phyloP scores from a whole-genome alignment of 2,329 filamentous ascomycete species.

The Aspergillus alliaceus region DNA sequence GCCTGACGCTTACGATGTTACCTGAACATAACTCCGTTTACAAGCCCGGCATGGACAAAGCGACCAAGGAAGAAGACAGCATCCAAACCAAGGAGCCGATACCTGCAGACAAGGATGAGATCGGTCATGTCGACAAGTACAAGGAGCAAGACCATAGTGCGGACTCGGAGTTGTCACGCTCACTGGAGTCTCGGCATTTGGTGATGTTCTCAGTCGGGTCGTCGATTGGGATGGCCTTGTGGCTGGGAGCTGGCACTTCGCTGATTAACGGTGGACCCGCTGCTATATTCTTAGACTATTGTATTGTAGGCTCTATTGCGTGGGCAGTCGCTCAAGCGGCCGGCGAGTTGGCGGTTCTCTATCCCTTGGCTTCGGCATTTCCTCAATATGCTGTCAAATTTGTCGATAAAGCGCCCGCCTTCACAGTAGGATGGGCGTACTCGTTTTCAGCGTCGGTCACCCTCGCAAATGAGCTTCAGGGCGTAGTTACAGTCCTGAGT shows the following conservation, averaged over 20 bases:
- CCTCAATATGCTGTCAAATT: constrained; percentile 49
- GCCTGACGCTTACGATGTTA: background rate
- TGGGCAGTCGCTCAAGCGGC: constrained; percentile 48
- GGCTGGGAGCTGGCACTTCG: constrained; percentile 47
- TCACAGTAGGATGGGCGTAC: constrained; percentile 50
- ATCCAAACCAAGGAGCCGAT: background rate
- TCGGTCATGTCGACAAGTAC: background rate
- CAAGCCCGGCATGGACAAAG: background rate
- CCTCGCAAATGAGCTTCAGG: constrained; percentile 45
- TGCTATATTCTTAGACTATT: constrained; percentile 46
- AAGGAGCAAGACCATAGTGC: constrained; percentile 16
- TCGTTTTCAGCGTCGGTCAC: constrained; percentile 47
- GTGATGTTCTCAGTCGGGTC: constrained; percentile 40
- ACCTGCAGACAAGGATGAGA: background rate
- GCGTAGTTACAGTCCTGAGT: constrained; percentile 43
- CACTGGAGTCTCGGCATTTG: constrained; percentile 40
- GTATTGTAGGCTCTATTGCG: constrained; percentile 37
- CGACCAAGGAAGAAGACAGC: background rate
- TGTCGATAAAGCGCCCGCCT: constrained; percentile 43
- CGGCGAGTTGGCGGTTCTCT: constrained; percentile 49
- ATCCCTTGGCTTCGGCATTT: constrained; percentile 47
- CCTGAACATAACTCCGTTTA: background rate
- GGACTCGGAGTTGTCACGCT: constrained; percentile 36
- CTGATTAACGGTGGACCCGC: constrained; percentile 45
- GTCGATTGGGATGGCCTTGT: constrained; percentile 49